Conservation (phyloP, 176 grass and related monocot genomes). For the Calamus simplicifolius region DNA sequence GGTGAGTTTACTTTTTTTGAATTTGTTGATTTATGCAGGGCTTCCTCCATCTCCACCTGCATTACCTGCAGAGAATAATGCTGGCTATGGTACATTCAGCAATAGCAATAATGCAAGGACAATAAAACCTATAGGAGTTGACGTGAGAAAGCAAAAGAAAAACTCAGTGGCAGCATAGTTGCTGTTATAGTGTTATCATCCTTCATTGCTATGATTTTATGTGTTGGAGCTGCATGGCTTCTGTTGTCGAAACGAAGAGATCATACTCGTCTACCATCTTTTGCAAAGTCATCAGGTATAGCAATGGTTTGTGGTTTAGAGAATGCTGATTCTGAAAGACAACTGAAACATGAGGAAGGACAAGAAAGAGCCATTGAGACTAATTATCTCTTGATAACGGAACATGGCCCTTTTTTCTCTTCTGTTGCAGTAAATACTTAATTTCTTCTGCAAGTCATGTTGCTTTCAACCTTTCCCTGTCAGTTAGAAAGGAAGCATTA, state of each 20-base stretch:
- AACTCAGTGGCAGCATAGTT: conserved; percentile 58
- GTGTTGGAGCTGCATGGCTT: conserved; percentile 53
- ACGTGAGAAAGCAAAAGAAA: conserved; percentile 43
- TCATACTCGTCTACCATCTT: conserved; percentile 33
- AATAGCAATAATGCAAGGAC: conserved; percentile 60
- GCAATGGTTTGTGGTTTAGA: not conserved
- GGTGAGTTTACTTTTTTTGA: not conserved
- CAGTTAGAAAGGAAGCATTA: too few species aligned
- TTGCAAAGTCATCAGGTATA: conserved; percentile 77
- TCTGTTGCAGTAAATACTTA: too few species aligned
- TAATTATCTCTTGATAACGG: too few species aligned
- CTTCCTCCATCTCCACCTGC: conserved; percentile 90
- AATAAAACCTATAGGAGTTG: conserved; percentile 84
- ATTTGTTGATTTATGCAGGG: conserved; percentile 42
- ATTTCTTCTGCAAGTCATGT: too few species aligned
- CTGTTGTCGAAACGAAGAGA: conserved; percentile 46
- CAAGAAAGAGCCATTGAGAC: too few species aligned
- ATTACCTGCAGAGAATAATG: conserved; percentile 27
- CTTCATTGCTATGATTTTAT: conserved; percentile 59
- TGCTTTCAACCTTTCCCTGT: too few species aligned
- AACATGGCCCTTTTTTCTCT: too few species aligned
- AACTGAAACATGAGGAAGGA: too few species aligned
- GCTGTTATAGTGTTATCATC: conserved; percentile 65
- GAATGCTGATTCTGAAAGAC: too few species aligned
- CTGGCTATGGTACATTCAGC: conserved; percentile 32